phyloP scores from a whole-genome alignment of 257 asterid species.

The Mitragyna speciosa region DNA sequence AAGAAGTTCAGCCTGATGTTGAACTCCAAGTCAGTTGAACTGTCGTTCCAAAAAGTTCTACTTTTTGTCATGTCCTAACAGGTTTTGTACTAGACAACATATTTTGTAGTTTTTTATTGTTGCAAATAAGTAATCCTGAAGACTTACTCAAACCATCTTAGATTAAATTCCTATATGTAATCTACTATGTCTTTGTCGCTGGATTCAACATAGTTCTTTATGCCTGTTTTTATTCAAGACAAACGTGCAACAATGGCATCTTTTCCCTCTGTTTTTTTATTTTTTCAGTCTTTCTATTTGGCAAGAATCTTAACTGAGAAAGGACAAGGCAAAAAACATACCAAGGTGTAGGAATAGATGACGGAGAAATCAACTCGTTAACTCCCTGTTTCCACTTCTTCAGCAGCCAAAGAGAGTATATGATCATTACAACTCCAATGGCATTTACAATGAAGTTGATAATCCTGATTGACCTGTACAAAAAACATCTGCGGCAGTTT shows the following conservation, averaged over 20 bases:
- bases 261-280: neutral
- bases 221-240: neutral
- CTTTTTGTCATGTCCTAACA: neutral
- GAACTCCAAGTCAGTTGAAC: too few species aligned
- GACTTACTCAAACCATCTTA: neutral
- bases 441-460: neutral
- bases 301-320: neutral
- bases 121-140: neutral
- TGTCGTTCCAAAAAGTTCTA: neutral
- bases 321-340: neutral
- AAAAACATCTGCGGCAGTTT: neutral
- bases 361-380: neutral
- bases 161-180: neutral
- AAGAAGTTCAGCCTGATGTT: too few species aligned
- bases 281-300: neutral
- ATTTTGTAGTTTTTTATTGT: too few species aligned
- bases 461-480: slow-evolving; percentile 5
- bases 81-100: neutral
- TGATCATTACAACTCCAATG: slow-evolving; percentile 15
- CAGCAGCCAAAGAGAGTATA: slow-evolving; percentile 17
- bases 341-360: slow-evolving; percentile 15
- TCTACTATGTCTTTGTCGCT: too few species aligned
- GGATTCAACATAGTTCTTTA: too few species aligned
- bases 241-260: neutral
- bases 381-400: slow-evolving; percentile 8